These are phyloP conservation scores for Oropetium thomaeum DNA, from an alignment of 176 grass and related monocot species.

Conservation along the genomic window DNA sequence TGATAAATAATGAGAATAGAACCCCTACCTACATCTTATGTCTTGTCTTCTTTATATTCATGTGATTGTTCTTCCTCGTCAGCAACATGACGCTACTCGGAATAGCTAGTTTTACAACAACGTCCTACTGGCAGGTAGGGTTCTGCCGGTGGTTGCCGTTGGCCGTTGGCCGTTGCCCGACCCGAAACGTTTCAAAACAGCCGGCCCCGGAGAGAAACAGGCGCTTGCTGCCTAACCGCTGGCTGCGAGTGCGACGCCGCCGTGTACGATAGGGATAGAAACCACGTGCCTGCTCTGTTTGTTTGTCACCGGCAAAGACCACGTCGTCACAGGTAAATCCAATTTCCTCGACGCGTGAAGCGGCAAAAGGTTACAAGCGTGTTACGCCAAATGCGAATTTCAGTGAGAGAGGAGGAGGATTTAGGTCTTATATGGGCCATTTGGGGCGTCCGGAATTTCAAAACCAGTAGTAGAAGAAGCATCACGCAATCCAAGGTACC, in stretches of 20 bases:
- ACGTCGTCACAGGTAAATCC: neutral
- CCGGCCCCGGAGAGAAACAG: neutral
- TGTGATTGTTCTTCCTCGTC: too few relatives aligned
- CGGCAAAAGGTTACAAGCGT: neutral
- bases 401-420: too few relatives aligned
- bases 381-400: neutral
- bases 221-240: neutral
- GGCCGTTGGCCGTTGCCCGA: too few relatives aligned
- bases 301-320: neutral
- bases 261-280: too few relatives aligned
- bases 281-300: neutral
- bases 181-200: too few relatives aligned
- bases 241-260: neutral
- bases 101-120: too few relatives aligned
- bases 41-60: too few relatives aligned
- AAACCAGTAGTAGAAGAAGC: neutral
- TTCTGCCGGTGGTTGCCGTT: slow-evolving; percentile 1
- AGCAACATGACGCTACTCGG: too few relatives aligned
- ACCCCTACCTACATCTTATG: too few relatives aligned
- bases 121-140: too few relatives aligned
- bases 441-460: neutral
- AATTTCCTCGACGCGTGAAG: neutral
- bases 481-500: neutral
- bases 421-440: neutral
- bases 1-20: too few relatives aligned